A percentile compares a stretch with the other conserved stretches of the same genome.
Conservation (phyloP, 2,329 filamentous ascomycete species). For the Penicillium sp. region DNA sequence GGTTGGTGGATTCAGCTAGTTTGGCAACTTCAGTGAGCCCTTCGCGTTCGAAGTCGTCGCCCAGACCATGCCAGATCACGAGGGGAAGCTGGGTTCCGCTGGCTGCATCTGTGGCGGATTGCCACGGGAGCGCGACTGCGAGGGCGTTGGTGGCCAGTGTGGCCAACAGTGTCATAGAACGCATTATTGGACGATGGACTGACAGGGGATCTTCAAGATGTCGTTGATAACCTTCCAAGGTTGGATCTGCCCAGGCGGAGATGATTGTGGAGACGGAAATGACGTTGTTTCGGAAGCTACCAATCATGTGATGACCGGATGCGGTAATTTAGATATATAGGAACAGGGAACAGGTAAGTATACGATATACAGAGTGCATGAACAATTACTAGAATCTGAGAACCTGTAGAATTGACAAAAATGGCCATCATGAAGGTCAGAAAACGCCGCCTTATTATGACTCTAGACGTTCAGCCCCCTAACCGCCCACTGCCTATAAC, state of each 20-base stretch:
- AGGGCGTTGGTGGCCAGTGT: constrained; percentile 13
- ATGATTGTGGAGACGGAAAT: constrained; percentile 1
- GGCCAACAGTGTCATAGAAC: constrained; percentile 16
- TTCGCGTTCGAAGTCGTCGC: constrained; percentile 65
- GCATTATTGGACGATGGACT: constrained; percentile 8
- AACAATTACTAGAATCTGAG: not conserved
- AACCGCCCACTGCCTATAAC: too few relatives aligned
- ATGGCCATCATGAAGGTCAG: too few relatives aligned
- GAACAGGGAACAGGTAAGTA: not conserved
- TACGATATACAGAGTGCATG: not conserved
- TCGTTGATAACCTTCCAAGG: constrained; percentile 1
- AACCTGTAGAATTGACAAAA: too few relatives aligned
- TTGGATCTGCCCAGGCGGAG: not conserved
- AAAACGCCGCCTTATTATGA: too few relatives aligned
- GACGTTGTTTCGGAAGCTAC: constrained; percentile 1
- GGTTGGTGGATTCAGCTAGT: constrained; percentile 70
- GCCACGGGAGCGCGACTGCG: constrained; percentile 17
- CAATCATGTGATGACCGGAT: constrained; percentile 15
- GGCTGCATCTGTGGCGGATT: constrained; percentile 19
- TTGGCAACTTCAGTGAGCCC: constrained; percentile 69
- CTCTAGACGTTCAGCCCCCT: too few relatives aligned
- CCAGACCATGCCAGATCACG: constrained; percentile 90
- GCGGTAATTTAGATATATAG: not conserved
- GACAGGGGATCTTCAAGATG: not conserved
- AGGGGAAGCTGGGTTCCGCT: constrained; percentile 66